Evolutionary conservation across 2,329 filamentous ascomycete species (phyloP).

Genomic region (Apiospora hydei): DNA sequence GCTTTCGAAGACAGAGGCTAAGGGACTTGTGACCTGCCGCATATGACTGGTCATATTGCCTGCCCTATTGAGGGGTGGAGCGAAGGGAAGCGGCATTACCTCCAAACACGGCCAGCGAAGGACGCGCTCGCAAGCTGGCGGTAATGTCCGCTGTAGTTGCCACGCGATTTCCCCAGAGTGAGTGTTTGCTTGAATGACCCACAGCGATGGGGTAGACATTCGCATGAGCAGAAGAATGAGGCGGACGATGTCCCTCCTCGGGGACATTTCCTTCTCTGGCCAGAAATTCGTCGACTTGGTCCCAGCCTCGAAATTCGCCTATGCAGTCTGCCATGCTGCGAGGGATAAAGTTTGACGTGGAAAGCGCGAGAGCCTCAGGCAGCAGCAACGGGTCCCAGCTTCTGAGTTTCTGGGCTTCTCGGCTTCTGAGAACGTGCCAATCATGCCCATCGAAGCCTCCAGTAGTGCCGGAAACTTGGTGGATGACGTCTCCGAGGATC

Average conservation of each 20-base stretch:
- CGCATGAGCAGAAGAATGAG: background rate
- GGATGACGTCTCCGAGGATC: background rate
- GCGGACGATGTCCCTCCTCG: slow-evolving; percentile 3
- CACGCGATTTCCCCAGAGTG: slow-evolving; percentile 12
- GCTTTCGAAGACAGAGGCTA: background rate
- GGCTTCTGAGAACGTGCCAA: background rate
- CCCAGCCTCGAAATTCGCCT: background rate
- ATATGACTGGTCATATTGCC: slow-evolving; percentile 14
- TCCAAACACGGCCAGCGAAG: background rate
- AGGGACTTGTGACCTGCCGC: background rate
- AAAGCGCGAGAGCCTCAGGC: background rate
- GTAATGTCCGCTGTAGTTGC: background rate
- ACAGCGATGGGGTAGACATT: background rate
- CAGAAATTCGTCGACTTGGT: background rate
- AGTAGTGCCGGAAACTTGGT: background rate
- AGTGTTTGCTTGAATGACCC: background rate
- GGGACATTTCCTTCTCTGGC: background rate
- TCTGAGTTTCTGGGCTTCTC: background rate
- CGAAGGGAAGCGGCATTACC: slow-evolving; percentile 8
- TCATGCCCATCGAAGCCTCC: background rate
- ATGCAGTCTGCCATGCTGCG: slow-evolving; percentile 19
- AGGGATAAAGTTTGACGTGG: background rate
- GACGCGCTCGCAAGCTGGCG: background rate
- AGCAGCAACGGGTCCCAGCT: background rate
- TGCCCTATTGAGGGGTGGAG: background rate